phyloP scores from a whole-genome alignment of 2,329 filamentous ascomycete species.

The Phaeophleospora eucalypticola region DNA sequence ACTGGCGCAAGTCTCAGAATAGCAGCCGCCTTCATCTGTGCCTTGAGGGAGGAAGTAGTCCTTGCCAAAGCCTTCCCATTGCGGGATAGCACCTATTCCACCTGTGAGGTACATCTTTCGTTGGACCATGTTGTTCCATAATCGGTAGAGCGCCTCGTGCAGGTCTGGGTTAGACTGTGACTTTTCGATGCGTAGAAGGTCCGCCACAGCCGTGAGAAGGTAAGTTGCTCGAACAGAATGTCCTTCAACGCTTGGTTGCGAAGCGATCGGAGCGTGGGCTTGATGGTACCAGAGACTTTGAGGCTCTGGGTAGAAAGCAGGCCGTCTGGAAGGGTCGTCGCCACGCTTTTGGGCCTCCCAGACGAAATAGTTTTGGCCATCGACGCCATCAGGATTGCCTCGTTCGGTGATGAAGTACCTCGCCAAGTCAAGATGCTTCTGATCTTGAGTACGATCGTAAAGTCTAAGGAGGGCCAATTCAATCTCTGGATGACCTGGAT shows the following conservation, averaged over 20 bases:
- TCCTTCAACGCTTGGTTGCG: slow-evolving; percentile 55
- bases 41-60: slow-evolving; percentile 57
- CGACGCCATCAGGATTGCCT: slow-evolving; percentile 49
- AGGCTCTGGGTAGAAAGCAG: slow-evolving; percentile 45
- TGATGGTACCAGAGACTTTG: slow-evolving; percentile 51
- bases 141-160: slow-evolving; percentile 40
- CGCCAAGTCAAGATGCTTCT: slow-evolving; percentile 46
- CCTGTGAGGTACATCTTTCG: slow-evolving; percentile 62
- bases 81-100: slow-evolving; percentile 54
- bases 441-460: slow-evolving; percentile 38
- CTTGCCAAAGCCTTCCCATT: slow-evolving; percentile 59
- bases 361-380: slow-evolving; percentile 53
- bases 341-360: slow-evolving; percentile 51
- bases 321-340: slow-evolving; percentile 46
- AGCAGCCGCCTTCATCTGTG: slow-evolving; percentile 59
- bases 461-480: slow-evolving; percentile 49
- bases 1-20: slow-evolving; percentile 58
- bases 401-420: slow-evolving; percentile 57
- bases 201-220: slow-evolving; percentile 55
- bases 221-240: slow-evolving; percentile 60
- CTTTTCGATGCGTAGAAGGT: slow-evolving; percentile 45
- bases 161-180: slow-evolving; percentile 31
- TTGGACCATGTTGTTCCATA: slow-evolving; percentile 60
- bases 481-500: slow-evolving; percentile 58
- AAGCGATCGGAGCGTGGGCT: slow-evolving; percentile 52